phyloP scores from a whole-genome alignment of 257 asterid genomes.

The Apocynum venetum region DNA sequence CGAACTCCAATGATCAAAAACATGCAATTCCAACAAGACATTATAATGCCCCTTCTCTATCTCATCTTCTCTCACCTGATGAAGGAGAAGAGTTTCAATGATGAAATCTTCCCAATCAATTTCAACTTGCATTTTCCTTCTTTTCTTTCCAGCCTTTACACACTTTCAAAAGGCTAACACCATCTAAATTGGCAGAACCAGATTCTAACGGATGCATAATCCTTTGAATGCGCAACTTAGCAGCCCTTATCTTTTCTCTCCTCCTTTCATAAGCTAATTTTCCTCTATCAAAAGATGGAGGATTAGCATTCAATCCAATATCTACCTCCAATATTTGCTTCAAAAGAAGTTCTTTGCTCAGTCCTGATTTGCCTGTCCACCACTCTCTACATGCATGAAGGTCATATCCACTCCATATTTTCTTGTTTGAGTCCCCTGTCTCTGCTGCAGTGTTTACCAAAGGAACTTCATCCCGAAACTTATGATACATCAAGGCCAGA shows the following conservation, averaged over 20 bases:
- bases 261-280: constrained; percentile 40
- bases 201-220: constrained; percentile 45
- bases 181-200: constrained; percentile 8
- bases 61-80: constrained; percentile 67
- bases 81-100: constrained; percentile 83
- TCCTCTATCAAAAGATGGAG: constrained; percentile 72
- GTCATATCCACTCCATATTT: constrained; percentile 28
- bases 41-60: constrained; percentile 81
- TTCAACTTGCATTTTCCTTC: constrained; percentile 36
- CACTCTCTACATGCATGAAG: constrained; percentile 46
- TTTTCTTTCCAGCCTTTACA: constrained; percentile 37
- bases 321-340: constrained; percentile 65
- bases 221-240: constrained; percentile 63
- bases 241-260: constrained; percentile 59
- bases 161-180: constrained; percentile 11
- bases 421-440: constrained; percentile 18
- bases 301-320: constrained; percentile 57
- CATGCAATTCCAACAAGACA: constrained; percentile 64
- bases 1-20: constrained; percentile 35
- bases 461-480: constrained; percentile 44
- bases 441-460: constrained; percentile 26
- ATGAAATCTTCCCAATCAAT: constrained; percentile 78
- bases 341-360: constrained; percentile 69
- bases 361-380: constrained; percentile 84
- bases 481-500: constrained; percentile 50